Percentiles rank a stretch among this genome's conserved stretches.
These are phyloP conservation scores for Massariosphaeria phaeospora DNA, from an alignment of 495 filamentous ascomycete genomes.

Conservation along the genomic window DNA sequence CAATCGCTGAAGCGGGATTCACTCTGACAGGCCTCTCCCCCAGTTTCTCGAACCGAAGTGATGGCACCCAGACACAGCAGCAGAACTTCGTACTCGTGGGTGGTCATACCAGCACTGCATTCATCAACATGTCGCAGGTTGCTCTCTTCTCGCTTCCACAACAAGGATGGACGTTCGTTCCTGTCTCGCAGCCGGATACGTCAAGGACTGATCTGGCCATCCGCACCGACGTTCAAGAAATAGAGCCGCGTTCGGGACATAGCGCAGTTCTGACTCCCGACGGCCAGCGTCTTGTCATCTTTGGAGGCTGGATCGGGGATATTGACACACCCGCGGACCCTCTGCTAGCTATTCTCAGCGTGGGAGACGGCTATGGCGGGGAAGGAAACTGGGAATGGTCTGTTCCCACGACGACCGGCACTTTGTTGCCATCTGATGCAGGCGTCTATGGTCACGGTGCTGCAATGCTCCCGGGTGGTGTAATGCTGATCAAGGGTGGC, in stretches of 20 bases:
- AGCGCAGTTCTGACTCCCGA: constrained; percentile 74
- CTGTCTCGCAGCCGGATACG: constrained; percentile 48
- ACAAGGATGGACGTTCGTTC: constrained; percentile 76
- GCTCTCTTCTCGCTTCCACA: constrained; percentile 84
- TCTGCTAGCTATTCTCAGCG: constrained; percentile 68
- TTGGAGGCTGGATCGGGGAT: constrained; percentile 91
- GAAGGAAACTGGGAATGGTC: constrained; percentile 67
- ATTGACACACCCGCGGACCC: constrained; percentile 66
- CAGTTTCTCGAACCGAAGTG: constrained; percentile 53
- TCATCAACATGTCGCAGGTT: constrained; percentile 88
- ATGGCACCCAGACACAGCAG: constrained; percentile 55
- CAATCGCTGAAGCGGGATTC: constrained; percentile 82
- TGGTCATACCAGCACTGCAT: constrained; percentile 76
- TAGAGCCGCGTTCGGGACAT: constrained; percentile 83
- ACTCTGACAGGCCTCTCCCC: constrained; percentile 66
- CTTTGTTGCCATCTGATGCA: constrained; percentile 45
- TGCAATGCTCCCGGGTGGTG: constrained; percentile 71
- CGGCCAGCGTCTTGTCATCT: constrained; percentile 65
- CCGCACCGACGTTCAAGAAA: constrained; percentile 35
- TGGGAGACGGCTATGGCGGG: constrained; percentile 67
- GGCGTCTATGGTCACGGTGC: constrained; percentile 86
- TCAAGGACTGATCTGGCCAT: constrained; percentile 48
- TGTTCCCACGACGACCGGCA: constrained; percentile 48
- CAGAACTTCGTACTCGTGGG: constrained; percentile 77
- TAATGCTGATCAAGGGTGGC: constrained; percentile 87